Conservation (phyloP, 495 filamentous ascomycete genomes). For the Penicillium cinerascens region DNA sequence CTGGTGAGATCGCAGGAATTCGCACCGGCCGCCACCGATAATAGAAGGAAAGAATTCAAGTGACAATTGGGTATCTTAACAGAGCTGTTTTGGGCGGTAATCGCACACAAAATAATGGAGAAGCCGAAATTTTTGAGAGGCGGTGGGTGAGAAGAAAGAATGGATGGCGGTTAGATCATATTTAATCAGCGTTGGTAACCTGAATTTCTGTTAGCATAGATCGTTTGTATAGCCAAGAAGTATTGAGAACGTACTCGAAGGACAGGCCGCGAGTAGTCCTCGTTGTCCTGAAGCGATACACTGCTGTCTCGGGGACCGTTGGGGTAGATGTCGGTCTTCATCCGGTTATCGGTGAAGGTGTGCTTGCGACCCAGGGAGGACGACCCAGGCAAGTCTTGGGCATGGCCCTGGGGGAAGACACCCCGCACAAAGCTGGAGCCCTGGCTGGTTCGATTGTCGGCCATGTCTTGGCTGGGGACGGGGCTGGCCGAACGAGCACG, state of each 20-base stretch:
- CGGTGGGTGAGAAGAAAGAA: constrained; percentile 12
- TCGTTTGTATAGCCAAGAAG: background rate
- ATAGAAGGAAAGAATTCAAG: constrained; percentile 29
- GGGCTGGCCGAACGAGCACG: constrained; percentile 32
- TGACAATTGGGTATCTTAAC: constrained; percentile 48
- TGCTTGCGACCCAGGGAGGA: constrained; percentile 19
- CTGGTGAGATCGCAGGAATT: background rate
- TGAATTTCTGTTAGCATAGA: constrained; percentile 27
- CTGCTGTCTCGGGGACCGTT: constrained; percentile 49
- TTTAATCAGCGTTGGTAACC: constrained; percentile 54
- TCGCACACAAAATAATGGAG: constrained; percentile 33
- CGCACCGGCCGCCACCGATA: constrained; percentile 9
- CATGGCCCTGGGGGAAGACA: constrained; percentile 40
- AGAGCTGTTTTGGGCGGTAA: constrained; percentile 33
- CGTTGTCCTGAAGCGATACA: constrained; percentile 52
- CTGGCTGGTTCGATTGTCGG: constrained; percentile 45
- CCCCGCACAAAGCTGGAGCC: constrained; percentile 44
- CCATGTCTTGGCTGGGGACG: constrained; percentile 32
- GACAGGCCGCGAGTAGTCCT: constrained; percentile 56
- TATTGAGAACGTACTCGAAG: constrained; percentile 42
- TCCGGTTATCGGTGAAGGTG: constrained; percentile 44
- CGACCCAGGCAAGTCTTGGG: constrained; percentile 28
- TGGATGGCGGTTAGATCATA: constrained; percentile 3
- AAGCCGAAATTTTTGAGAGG: constrained; percentile 9
- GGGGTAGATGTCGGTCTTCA: constrained; percentile 44